Evolutionary conservation across 208 protist species (phyloP), one percentile per base, ranked within the genome.

Genomic region (Trypanosoma mega): DNA sequence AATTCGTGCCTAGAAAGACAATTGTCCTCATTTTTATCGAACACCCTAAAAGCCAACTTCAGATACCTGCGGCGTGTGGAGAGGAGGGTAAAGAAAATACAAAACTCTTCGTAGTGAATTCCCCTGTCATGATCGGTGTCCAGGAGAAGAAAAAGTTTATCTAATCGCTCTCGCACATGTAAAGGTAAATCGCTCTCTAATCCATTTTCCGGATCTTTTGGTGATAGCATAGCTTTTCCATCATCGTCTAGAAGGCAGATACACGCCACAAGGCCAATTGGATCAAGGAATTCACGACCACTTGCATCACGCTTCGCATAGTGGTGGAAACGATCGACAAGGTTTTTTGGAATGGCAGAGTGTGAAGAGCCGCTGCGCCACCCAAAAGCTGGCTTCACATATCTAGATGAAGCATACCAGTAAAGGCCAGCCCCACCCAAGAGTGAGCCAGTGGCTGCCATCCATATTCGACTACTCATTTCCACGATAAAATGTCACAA

Each of bases 41-140:
- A 87, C 0, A 87, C 74, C 11, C 63, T 46, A 69, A 92, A 92
- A 26, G 85, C 85, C 14, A 63, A 57, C 54, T 84, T 20, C 33
- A 68, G n/a, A 33, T 68, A 30, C 16, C 60, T 61, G 43, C 52
- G 68, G 18, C 62, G 67, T 4, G 71, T 76, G 1, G 80, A 88
- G 12, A 91, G 72, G 20, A 91, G 69, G 18, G 84, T 86, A 27
- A 87, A 78, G 53, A 91, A 63, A 12, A 91, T 71, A 26, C 82
- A 77, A 52, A 87, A 91, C 44, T 91, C 80, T 1, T 74, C 73
- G 56, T 91, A 91, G 30, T 68, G 55, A 34, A 91, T 76, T 9
- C 24, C 51, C n/a, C 66, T 70, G 41, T 63, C 74, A 29, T 63
- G 11, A 57, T 91, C 70, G 31, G 84, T 43, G 55, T 87, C 84